Conservation (phyloP, 352 stramenopile species). For the Phytophthora tubulina region DNA sequence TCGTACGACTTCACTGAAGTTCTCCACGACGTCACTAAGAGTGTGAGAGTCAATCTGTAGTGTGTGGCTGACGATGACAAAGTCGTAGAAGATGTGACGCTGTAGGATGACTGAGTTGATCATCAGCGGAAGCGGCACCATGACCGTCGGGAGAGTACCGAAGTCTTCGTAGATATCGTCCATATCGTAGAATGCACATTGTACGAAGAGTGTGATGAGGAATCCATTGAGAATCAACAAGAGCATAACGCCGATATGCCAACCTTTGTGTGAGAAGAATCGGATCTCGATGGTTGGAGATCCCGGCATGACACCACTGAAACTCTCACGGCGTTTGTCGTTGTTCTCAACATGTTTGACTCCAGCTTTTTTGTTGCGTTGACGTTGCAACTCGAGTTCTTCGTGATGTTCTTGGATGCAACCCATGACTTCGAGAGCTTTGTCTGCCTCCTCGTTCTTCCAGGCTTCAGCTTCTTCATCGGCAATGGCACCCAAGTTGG, state of each 20-base stretch:
- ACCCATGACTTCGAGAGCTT: conserved; percentile 33
- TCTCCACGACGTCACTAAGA: conserved; percentile 62
- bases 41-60: conserved; percentile 58
- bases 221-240: conserved; percentile 75
- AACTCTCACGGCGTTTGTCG: conserved; percentile 7
- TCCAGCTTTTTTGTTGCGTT: conserved; percentile 15
- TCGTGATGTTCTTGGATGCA: conserved; percentile 40
- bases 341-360: not conserved
- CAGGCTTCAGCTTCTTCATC: conserved; percentile 31
- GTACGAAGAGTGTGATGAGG: conserved; percentile 63
- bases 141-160: conserved; percentile 34
- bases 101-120: conserved; percentile 65
- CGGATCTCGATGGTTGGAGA: conserved; percentile 34
- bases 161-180: conserved; percentile 50
- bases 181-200: conserved; percentile 64
- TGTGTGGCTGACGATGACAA: conserved; percentile 64
- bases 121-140: conserved; percentile 50
- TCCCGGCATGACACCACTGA: conserved; percentile 22
- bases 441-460: conserved; percentile 38
- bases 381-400: conserved; percentile 32
- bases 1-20: conserved; percentile 67
- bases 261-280: conserved; percentile 71
- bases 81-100: conserved; percentile 66
- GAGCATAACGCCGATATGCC: conserved; percentile 67
- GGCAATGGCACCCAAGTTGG: conserved; percentile 32